Evolutionary conservation across 345 rosid species (phyloP).

Genomic region (Citrus inodora): DNA sequence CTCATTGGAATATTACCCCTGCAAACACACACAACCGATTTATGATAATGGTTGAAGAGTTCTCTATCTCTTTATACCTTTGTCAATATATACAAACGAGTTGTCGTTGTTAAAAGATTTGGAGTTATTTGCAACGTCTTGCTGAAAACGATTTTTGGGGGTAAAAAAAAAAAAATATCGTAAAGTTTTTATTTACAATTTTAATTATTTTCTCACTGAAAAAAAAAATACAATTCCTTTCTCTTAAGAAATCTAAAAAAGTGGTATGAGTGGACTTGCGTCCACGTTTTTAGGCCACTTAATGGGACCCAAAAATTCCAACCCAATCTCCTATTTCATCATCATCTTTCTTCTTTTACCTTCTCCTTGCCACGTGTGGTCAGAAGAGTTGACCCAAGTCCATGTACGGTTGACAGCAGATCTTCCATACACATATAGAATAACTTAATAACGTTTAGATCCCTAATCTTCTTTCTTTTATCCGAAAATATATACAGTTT

Average conservation of each 20-base stretch:
- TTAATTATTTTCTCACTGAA: not conserved
- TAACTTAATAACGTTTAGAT: too few relatives aligned
- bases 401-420: not conserved
- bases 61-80: not conserved
- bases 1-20: too few relatives aligned
- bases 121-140: not conserved
- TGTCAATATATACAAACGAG: not conserved
- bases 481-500: too few relatives aligned
- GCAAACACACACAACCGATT: too few relatives aligned
- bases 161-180: not conserved
- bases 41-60: too few relatives aligned
- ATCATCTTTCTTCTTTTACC: not conserved
- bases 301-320: not conserved
- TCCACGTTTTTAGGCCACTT: not conserved
- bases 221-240: not conserved
- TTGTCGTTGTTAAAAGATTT: not conserved
- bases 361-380: not conserved
- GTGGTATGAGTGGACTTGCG: not conserved
- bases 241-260: not conserved
- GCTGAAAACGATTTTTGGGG: not conserved
- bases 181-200: not conserved
- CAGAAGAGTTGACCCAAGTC: slow-evolving; percentile 14
- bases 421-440: too few relatives aligned
- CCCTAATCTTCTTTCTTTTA: too few relatives aligned
- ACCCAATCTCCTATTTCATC: not conserved